These are phyloP conservation scores for Aureobasidium sp. DNA, from an alignment of 2,329 filamentous ascomycete genomes.

Conservation along the genomic window DNA sequence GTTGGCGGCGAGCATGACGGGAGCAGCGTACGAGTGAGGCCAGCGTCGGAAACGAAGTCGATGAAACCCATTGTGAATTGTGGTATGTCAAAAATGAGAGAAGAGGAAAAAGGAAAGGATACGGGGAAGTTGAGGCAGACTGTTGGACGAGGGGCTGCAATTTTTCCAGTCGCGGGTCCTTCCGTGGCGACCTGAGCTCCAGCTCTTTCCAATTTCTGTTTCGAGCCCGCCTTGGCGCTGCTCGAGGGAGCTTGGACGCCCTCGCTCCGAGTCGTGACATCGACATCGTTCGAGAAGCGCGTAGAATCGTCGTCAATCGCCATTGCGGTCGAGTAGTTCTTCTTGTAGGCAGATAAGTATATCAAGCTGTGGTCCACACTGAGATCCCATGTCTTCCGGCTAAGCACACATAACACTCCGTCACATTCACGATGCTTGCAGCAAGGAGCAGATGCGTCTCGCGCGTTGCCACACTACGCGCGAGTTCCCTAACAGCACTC, in stretches of 20 bases:
- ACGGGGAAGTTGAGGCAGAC: conserved; percentile 11
- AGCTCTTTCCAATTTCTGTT: neutral
- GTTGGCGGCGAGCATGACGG: conserved; percentile 19
- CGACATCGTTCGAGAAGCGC: conserved; percentile 10
- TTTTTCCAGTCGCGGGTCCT: conserved; percentile 4
- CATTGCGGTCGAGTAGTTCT: neutral
- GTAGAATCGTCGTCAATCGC: conserved; percentile 12
- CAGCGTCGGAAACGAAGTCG: conserved; percentile 60
- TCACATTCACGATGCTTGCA: conserved; percentile 11
- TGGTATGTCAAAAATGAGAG: conserved; percentile 12
- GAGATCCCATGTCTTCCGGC: neutral
- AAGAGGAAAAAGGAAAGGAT: conserved; percentile 12
- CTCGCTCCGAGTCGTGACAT: neutral
- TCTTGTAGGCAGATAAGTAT: conserved; percentile 4
- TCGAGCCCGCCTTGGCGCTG: neutral
- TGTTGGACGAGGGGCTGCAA: conserved; percentile 10
- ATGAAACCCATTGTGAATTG: conserved; percentile 58
- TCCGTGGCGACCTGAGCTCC: neutral
- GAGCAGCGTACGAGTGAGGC: conserved; percentile 52
- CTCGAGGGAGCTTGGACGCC: neutral
- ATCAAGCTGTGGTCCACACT: neutral
- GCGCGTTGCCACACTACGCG: neutral
- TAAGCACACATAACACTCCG: neutral
- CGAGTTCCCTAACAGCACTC: neutral
- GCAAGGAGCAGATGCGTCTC: conserved; percentile 8